A percentile compares a stretch with the other conserved stretches of the same genome.
phyloP scores from a whole-genome alignment of 2,329 filamentous ascomycete species.

The Cercospora sesami region DNA sequence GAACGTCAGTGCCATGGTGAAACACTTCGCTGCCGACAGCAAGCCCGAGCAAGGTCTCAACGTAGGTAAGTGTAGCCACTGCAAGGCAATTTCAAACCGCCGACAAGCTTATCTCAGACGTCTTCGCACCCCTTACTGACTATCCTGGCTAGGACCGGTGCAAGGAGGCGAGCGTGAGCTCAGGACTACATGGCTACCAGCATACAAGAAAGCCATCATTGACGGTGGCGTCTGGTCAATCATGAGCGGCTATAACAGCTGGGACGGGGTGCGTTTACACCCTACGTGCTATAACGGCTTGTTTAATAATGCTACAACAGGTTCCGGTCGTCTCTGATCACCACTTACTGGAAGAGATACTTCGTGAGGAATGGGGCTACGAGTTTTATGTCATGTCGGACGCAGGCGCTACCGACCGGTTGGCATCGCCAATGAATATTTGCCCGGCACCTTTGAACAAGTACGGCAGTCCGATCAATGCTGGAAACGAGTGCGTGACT shows the following conservation, averaged over 20 bases:
- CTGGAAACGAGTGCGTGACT: slow-evolving; percentile 65
- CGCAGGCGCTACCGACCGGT: slow-evolving; percentile 68
- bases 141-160: slow-evolving; percentile 48
- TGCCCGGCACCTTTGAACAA: slow-evolving; percentile 50
- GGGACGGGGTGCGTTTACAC: slow-evolving; percentile 65
- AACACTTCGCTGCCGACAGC: slow-evolving; percentile 72
- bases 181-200: slow-evolving; percentile 55
- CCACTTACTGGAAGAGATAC: slow-evolving; percentile 66
- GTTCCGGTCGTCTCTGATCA: slow-evolving; percentile 56
- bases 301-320: no score
- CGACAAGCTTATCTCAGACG: neutral
- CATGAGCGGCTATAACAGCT: slow-evolving; percentile 73
- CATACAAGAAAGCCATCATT: slow-evolving; percentile 69
- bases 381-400: slow-evolving; percentile 68
- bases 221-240: slow-evolving; percentile 67
- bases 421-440: slow-evolving; percentile 65
- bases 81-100: neutral
- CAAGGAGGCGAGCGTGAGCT: slow-evolving; percentile 58
- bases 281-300: no score
- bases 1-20: slow-evolving; percentile 70
- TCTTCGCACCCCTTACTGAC: neutral
- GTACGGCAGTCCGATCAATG: slow-evolving; percentile 49
- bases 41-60: slow-evolving; percentile 72
- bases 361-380: slow-evolving; percentile 71
- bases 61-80: slow-evolving; percentile 42